Evolutionary conservation across 495 filamentous ascomycete genomes (phyloP), one percentile per base, ranked within the genome.

Genomic region (Darksidea phi): DNA sequence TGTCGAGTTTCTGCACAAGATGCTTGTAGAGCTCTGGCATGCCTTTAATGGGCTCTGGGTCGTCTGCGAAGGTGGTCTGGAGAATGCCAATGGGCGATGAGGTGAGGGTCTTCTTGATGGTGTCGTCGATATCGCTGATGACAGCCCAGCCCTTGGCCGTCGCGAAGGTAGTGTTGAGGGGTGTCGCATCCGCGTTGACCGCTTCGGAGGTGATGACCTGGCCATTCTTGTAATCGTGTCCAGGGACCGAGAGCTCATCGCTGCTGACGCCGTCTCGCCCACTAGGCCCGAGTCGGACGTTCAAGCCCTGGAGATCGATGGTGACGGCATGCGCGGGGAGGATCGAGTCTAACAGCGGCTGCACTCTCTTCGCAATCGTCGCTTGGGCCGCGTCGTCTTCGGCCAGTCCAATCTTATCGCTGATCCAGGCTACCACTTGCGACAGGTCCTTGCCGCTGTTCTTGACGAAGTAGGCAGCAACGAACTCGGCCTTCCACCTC

Each of bases 51-150:
- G 90, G 84, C 48, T 80, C 74, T 0, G 90, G 86, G 18, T 84
- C 76, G 7, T 90, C 85, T 42, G 86, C 84, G 67, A 97, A 96
- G 1, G 92, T 97, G 11, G 87, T 87, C 34, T 82, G 80, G 4
- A 96, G 76, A 61, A 96, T 90, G 6, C 90, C 90, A 45, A 87
- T 81, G 1, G 88, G 82, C 46, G 88, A 84, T 41, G 83, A 83
- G 1, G 94, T 95, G 70, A 88, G 80, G 0, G 93, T 95, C 51
- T 90, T 78, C 75, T 97, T 97, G 78, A 97, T 95, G 1, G 93
- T 94, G 73, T 97, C 93, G 73, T 97, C 93, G 69, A 97, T 86
- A 68, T 97, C 93, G 34, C 89, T 94, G 58, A 97, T 86, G 5
- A 97, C 75, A 2, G 85, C 81, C 92, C 92, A 97, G 11, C 93